Evolutionary conservation across 2,329 filamentous ascomycete genomes (phyloP).

Genomic region (Mollisiaceae sp.): DNA sequence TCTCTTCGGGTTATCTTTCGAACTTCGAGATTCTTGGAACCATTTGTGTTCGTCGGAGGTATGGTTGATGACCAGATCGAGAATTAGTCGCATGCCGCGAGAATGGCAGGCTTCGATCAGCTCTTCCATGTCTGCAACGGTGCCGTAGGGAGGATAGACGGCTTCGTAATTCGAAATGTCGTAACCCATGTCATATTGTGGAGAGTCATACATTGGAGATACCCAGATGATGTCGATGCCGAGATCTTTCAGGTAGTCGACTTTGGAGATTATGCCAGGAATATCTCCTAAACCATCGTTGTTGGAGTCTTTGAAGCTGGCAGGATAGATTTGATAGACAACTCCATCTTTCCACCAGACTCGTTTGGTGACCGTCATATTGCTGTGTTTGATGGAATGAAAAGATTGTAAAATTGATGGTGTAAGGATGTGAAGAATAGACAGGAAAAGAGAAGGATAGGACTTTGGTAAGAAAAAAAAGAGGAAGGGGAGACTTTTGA

Average conservation of each 20-base stretch:
- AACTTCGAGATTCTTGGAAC: conserved; percentile 61
- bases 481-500: not conserved
- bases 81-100: conserved; percentile 71
- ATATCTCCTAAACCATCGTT: conserved; percentile 66
- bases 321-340: conserved; percentile 64
- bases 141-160: conserved; percentile 69
- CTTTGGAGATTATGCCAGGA: conserved; percentile 63
- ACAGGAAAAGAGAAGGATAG: not conserved
- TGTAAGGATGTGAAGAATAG: not conserved
- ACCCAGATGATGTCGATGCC: conserved; percentile 71
- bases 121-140: conserved; percentile 66
- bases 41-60: conserved; percentile 73
- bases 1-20: conserved; percentile 56
- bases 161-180: conserved; percentile 71
- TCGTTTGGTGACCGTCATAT: conserved; percentile 24
- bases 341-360: conserved; percentile 62
- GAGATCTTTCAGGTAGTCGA: conserved; percentile 64
- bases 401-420: not conserved
- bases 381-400: conserved; percentile 6
- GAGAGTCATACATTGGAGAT: conserved; percentile 68
- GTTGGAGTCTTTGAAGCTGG: conserved; percentile 62
- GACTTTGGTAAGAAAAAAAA: not conserved
- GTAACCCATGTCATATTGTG: conserved; percentile 73
- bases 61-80: conserved; percentile 81
- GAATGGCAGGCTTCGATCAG: conserved; percentile 64